Base-by-base conservation (phyloP, 371 early-diverging fungal species). In the Zopfochytrium polystomum region DNA sequence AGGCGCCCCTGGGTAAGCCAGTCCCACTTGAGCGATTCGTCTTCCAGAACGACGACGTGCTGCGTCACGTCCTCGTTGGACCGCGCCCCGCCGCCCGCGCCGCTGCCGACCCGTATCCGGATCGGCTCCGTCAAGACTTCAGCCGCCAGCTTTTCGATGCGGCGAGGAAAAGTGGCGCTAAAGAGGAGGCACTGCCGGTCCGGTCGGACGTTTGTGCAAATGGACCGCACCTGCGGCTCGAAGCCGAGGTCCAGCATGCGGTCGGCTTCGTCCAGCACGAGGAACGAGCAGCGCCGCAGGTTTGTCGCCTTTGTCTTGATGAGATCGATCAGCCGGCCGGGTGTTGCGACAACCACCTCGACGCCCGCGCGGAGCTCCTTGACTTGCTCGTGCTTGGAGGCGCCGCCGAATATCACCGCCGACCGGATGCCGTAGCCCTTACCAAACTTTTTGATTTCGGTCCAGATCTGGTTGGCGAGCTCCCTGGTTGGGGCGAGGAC, bases 201-300 rank as follows among this genome's bases (percentile, higher is more conserved):
- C 0, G 79, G 79, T 4, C 79, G 62, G 22, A 77, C 51, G 49
- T 62, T 58, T 52, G 70, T 63, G 74, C 80, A 71, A 50, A 71
- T 62, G 43, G 74, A 67, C 26, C 85, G 52, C 6, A 86, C 84
- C 75, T 90, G 95, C 49, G 89, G 90, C 61, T 93, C 95, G 66
- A 99, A 98, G 2, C 98, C 99, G 2, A 91, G 79, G 66, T 98
- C 99, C 63, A 99, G 77, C 71, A 99, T 83, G n/a, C 97, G 87
- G 84, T 99, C 99, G 18, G 97, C 97, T 80, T 99, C 99, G 75
- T 99, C 99, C 55, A 99, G 79, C 6, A 99, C 93, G 49, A 99
- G 66, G 88, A 93, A 96, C 32, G 83, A 77, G 33, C 94, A 75
- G 51, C 87, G 75, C 34, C 83, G 80, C 3, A 95, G 79, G 49